Base-by-base conservation (phyloP, 106 monocot genomes). In the Chionographis japonica region DNA sequence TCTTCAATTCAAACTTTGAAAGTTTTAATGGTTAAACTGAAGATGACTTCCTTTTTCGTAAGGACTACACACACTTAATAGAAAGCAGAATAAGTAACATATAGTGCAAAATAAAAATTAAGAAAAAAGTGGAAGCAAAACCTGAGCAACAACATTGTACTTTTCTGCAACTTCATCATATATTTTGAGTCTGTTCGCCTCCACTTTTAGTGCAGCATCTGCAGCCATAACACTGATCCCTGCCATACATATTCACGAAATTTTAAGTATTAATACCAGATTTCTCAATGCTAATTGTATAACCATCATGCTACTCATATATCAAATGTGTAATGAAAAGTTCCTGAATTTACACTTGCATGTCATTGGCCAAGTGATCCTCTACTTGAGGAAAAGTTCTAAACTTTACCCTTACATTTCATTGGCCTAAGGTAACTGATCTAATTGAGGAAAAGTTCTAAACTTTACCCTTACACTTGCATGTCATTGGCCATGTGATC, bases 141-240 rank as follows among this genome's bases (percentile, higher is more conserved):
- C 94, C 35, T 63, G 63, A 50, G 54, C 50, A 18, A 72, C 36
- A 39, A 39, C 53, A 63, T 37, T 57, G n/a, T 54, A 54, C 17
- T 77, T 71, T 50, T 51, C 71, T 17, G 76, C 58, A 40, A 80
- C 76, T 65, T 83, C 75, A 58, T 83, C 68, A 65, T 78, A 77
- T 41, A 85, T 74, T 67, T 58, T 56, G 13, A 85, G 68, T 35
- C 87, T 82, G 27, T 66, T 68, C 42, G 75, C 70, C 65, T 85
- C 94, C 52, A 72, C 79, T 68, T 80, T 80, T 56, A 88, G 67
- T 70, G 90, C 94, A 73, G 83, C 76, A 15, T 84, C 70, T 63
- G 85, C 83, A 74, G 83, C 90, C 67, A 83, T 65, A 42, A 85
- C 68, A 68, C 60, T 78, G 19, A 85, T 52, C 13, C 73, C 90